Percentiles rank a stretch among this genome's conserved stretches.
Evolutionary conservation across 306 rosid species (phyloP).

Genomic region (Rosa lucieae): DNA sequence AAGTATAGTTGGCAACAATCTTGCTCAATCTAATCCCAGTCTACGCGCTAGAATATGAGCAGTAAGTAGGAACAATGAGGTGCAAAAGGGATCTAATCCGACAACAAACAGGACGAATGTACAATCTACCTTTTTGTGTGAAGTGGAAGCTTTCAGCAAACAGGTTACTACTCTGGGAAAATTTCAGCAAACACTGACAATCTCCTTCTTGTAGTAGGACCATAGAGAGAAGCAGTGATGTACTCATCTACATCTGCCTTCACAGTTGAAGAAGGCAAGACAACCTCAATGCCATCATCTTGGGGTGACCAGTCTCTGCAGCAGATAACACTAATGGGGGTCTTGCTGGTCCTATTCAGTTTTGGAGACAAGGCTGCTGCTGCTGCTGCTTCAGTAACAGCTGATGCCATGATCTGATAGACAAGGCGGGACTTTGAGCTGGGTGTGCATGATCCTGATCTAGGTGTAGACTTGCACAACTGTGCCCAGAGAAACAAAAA

Average conservation of each 20-base stretch:
- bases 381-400: constrained; percentile 19
- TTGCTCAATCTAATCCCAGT: constrained; percentile 3
- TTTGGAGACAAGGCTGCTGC: constrained; percentile 27
- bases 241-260: constrained; percentile 44
- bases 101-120: constrained; percentile 16
- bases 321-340: constrained; percentile 7
- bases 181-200: constrained; percentile 44
- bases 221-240: constrained; percentile 32
- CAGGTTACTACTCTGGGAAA: constrained; percentile 16
- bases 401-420: constrained; percentile 25
- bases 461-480: constrained; percentile 22
- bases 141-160: constrained; percentile 18
- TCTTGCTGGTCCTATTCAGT: constrained; percentile 10
- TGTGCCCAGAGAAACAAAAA: constrained; percentile 32
- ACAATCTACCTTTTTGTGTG: constrained; percentile 1
- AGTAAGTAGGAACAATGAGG: neutral
- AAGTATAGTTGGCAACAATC: neutral
- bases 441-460: constrained; percentile 21
- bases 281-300: constrained; percentile 60
- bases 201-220: constrained; percentile 34
- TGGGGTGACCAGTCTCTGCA: constrained; percentile 59
- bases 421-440: constrained; percentile 31
- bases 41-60: neutral
- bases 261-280: constrained; percentile 42
- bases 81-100: neutral